Percentiles rank a stretch among this genome's conserved stretches.
phyloP scores from a whole-genome alignment of 345 rosid species.

The Pugionium dolabratum region DNA sequence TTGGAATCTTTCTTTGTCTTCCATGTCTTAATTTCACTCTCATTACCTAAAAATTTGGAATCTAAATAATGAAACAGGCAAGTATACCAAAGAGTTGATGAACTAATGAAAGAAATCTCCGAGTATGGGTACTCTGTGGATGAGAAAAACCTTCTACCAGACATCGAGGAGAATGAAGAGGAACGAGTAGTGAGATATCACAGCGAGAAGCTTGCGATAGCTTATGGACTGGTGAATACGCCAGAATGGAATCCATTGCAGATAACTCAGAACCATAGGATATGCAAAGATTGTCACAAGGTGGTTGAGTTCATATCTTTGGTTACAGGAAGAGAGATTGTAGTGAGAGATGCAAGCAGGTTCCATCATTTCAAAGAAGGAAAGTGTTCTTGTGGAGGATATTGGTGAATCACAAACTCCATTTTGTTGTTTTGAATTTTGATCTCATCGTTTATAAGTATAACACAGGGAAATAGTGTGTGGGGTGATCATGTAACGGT shows the following conservation, averaged over 20 bases:
- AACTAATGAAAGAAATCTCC: constrained; percentile 59
- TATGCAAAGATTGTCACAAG: constrained; percentile 73
- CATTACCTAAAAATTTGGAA: constrained; percentile 1
- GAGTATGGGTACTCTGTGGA: constrained; percentile 52
- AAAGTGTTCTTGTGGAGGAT: constrained; percentile 82
- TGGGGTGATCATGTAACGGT: constrained; percentile 16
- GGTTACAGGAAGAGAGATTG: constrained; percentile 60
- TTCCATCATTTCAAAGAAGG: constrained; percentile 83
- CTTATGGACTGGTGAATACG: constrained; percentile 70
- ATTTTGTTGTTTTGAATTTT: neutral
- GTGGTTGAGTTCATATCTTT: constrained; percentile 65
- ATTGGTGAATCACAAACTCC: constrained; percentile 59
- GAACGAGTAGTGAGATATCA: constrained; percentile 47
- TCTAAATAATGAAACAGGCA: constrained; percentile 40
- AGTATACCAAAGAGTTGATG: constrained; percentile 64
- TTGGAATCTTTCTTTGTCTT: neutral
- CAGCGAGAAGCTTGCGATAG: constrained; percentile 82
- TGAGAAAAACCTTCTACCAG: constrained; percentile 61
- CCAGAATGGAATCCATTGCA: constrained; percentile 60
- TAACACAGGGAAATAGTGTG: neutral
- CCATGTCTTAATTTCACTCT: neutral
- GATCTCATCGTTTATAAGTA: neutral
- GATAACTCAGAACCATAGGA: constrained; percentile 79
- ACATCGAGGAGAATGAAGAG: constrained; percentile 68
- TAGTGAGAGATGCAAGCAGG: constrained; percentile 74